These are phyloP conservation scores for Datura wrightii DNA, from an alignment of 257 asterid species.

Conservation along the genomic window DNA sequence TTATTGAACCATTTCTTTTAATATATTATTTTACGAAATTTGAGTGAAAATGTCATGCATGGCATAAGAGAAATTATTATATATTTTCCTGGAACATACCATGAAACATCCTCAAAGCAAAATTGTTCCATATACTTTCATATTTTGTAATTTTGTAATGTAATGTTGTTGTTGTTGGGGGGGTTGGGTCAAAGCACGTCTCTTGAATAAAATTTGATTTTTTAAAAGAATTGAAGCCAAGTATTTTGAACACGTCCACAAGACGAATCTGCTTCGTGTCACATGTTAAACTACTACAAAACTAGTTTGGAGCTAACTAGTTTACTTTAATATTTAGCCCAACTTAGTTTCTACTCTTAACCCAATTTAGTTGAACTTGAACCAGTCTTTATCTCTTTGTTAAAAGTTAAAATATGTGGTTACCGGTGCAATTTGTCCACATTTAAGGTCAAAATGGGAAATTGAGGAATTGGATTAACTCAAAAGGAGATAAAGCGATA, in stretches of 20 bases:
- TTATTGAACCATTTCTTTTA: not conserved
- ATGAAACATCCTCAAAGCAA: not conserved
- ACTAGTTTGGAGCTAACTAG: not conserved
- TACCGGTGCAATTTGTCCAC: not conserved
- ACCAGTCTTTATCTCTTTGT: not conserved
- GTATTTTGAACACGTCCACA: conserved; percentile 20
- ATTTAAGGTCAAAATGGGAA: conserved; percentile 18
- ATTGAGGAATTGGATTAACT: conserved; percentile 2
- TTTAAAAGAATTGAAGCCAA: not conserved
- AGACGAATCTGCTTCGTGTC: conserved; percentile 8
- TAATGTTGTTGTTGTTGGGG: not conserved
- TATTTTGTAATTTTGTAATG: not conserved
- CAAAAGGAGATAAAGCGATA: not conserved
- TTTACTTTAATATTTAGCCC: not conserved
- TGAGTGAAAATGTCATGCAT: not conserved
- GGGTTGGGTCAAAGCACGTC: conserved; percentile 30
- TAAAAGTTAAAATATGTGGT: not conserved
- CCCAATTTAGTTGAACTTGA: conserved; percentile 22
- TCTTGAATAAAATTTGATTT: not conserved
- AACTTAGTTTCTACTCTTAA: not conserved
- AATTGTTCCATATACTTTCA: not conserved
- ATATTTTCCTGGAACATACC: not conserved
- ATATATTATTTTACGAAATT: not conserved
- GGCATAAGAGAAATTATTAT: not conserved
- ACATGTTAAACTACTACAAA: not conserved